Evolutionary conservation across 176 grass and related monocot species (phyloP).

Genomic region (Oryza australiensis): DNA sequence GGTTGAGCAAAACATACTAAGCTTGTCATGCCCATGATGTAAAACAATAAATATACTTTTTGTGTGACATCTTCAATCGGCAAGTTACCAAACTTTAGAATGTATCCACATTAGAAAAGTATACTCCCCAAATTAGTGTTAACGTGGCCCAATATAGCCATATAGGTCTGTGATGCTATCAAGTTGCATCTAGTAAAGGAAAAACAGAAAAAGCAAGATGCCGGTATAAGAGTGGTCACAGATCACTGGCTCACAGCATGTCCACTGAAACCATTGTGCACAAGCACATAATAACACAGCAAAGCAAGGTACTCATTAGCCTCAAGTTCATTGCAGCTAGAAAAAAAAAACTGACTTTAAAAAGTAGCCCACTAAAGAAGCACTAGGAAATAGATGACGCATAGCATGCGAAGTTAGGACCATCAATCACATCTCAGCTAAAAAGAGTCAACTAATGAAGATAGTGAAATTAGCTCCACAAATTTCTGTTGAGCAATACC

Average conservation of each 20-base stretch:
- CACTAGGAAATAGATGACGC: not conserved
- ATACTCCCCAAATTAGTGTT: constrained; percentile 1
- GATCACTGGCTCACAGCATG: constrained; percentile 8
- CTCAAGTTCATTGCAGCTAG: constrained; percentile 19
- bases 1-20: not conserved
- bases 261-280: constrained; percentile 30
- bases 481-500: constrained; percentile 3
- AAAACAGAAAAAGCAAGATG: not conserved
- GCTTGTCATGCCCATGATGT: not conserved
- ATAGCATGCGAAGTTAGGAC: not conserved
- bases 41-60: not conserved
- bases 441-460: not conserved
- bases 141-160: not conserved
- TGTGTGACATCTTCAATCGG: not conserved
- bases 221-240: not conserved
- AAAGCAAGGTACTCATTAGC: constrained; percentile 25
- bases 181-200: constrained; percentile 22
- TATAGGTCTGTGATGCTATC: constrained; percentile 7
- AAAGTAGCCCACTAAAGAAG: not conserved
- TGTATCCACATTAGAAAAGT: not conserved
- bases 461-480: not conserved
- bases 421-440: constrained; percentile 15
- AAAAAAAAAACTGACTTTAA: constrained; percentile 3
- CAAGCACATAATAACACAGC: not conserved
- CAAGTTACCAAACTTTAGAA: constrained; percentile 10